These are phyloP conservation scores for Debaryomyces fabryi DNA, from an alignment of 1,139 yeast species.

Conservation along the genomic window DNA sequence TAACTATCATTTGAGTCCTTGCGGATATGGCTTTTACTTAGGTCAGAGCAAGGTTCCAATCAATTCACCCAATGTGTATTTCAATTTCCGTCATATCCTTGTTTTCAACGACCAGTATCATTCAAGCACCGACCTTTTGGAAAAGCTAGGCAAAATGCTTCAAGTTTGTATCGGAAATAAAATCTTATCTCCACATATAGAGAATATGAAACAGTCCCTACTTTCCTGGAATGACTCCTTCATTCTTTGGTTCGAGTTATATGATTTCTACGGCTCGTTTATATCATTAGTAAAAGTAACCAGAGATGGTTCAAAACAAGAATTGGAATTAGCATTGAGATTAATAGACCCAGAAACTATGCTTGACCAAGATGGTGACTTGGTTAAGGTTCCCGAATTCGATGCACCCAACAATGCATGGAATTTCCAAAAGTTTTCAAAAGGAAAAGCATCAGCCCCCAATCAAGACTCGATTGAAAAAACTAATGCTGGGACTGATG, in stretches of 20 bases:
- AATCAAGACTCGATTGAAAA: not conserved
- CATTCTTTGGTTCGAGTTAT: constrained; percentile 41
- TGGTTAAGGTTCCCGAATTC: constrained; percentile 21
- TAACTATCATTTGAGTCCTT: constrained; percentile 29
- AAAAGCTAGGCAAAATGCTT: constrained; percentile 24
- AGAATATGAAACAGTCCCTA: constrained; percentile 15
- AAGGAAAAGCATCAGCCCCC: not conserved
- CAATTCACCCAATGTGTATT: constrained; percentile 18
- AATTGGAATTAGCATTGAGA: constrained; percentile 22
- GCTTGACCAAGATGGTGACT: constrained; percentile 36
- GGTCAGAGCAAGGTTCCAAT: constrained; percentile 20
- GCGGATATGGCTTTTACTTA: constrained; percentile 36
- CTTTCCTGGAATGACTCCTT: constrained; percentile 40
- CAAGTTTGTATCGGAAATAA: constrained; percentile 27
- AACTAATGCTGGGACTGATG: not conserved
- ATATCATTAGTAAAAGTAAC: constrained; percentile 26
- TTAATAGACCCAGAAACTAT: constrained; percentile 36
- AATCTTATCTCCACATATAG: constrained; percentile 30
- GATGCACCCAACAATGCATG: constrained; percentile 26
- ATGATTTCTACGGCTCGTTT: constrained; percentile 36
- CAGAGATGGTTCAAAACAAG: constrained; percentile 23
- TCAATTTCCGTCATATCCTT: constrained; percentile 28
- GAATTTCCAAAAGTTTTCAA: constrained; percentile 29
- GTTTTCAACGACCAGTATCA: constrained; percentile 26
- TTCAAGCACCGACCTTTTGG: constrained; percentile 19